phyloP scores from a whole-genome alignment of 2,329 filamentous ascomycete species.

The Talaromyces amestolkiae region DNA sequence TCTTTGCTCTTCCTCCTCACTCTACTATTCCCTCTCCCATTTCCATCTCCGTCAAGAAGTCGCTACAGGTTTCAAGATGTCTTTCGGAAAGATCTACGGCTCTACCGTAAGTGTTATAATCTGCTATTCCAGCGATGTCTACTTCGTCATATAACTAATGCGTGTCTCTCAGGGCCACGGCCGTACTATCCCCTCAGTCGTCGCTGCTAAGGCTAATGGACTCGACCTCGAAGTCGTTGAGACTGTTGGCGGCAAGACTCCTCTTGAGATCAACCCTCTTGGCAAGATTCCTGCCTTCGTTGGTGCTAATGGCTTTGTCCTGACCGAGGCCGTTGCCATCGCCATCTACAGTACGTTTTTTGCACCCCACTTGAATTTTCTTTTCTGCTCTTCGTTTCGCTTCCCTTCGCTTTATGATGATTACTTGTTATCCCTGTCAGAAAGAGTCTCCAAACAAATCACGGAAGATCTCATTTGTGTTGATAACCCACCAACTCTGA shows the following conservation, averaged over 20 bases:
- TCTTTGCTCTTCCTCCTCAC: conserved; percentile 20
- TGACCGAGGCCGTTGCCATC: conserved; percentile 90
- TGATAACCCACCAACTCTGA: conserved; percentile 72
- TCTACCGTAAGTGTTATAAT: conserved; percentile 62
- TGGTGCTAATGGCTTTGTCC: conserved; percentile 83
- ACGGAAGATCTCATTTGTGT: conserved; percentile 53
- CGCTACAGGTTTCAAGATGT: conserved; percentile 61
- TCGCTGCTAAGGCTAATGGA: conserved; percentile 95
- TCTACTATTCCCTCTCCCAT: conserved; percentile 18
- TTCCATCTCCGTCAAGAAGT: conserved; percentile 21
- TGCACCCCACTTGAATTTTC: conserved; percentile 21
- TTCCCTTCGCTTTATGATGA: conserved; percentile 64
- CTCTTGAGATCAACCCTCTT: conserved; percentile 75
- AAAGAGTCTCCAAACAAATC: conserved; percentile 52
- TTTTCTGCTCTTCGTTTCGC: conserved; percentile 18
- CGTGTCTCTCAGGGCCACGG: conserved; percentile 67
- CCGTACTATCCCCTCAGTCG: conserved; percentile 83
- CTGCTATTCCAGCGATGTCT: not conserved
- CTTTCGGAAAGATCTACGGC: conserved; percentile 97
- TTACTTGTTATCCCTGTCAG: conserved; percentile 92
- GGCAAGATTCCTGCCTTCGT: conserved; percentile 92
- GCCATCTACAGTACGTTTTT: conserved; percentile 87
- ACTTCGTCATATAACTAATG: conserved; percentile 24
- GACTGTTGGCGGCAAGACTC: conserved; percentile 54
- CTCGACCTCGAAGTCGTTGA: conserved; percentile 85